Conservation (phyloP, 495 filamentous ascomycete species). For the Daldinia caldariorum region DNA sequence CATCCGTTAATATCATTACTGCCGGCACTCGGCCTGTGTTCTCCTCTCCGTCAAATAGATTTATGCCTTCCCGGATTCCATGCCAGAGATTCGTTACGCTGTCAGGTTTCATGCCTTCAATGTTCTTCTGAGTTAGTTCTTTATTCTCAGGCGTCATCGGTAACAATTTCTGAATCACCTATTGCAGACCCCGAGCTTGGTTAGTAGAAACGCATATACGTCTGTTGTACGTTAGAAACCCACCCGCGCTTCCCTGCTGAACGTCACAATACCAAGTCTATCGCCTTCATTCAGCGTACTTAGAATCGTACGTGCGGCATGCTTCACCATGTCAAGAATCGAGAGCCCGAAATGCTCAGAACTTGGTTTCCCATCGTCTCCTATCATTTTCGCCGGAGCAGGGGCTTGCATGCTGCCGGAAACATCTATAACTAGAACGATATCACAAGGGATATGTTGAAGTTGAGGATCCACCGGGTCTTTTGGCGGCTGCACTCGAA, state of each 20-base stretch:
- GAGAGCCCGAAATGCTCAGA: constrained; percentile 51
- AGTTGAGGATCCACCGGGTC: constrained; percentile 34
- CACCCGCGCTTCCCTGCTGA: constrained; percentile 44
- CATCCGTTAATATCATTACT: constrained; percentile 60
- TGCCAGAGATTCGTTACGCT: constrained; percentile 56
- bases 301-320: constrained; percentile 57
- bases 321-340: constrained; percentile 57
- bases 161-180: constrained; percentile 53
- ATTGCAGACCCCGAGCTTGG: neutral
- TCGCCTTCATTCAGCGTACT: constrained; percentile 54
- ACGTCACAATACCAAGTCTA: constrained; percentile 59
- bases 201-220: constrained; percentile 10
- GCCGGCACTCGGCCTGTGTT: constrained; percentile 48
- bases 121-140: constrained; percentile 39
- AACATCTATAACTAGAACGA: constrained; percentile 59
- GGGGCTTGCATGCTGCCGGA: constrained; percentile 55
- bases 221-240: neutral
- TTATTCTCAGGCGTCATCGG: constrained; percentile 52
- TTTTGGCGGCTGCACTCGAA: constrained; percentile 52
- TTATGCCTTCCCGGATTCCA: constrained; percentile 51
- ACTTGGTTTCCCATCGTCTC: constrained; percentile 25
- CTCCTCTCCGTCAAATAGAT: constrained; percentile 43
- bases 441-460: constrained; percentile 54
- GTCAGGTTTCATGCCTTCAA: constrained; percentile 45
- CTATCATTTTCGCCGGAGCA: constrained; percentile 47